These are phyloP conservation scores for Diaporthe longicolla DNA, from an alignment of 2,329 filamentous ascomycete species.

Conservation along the genomic window DNA sequence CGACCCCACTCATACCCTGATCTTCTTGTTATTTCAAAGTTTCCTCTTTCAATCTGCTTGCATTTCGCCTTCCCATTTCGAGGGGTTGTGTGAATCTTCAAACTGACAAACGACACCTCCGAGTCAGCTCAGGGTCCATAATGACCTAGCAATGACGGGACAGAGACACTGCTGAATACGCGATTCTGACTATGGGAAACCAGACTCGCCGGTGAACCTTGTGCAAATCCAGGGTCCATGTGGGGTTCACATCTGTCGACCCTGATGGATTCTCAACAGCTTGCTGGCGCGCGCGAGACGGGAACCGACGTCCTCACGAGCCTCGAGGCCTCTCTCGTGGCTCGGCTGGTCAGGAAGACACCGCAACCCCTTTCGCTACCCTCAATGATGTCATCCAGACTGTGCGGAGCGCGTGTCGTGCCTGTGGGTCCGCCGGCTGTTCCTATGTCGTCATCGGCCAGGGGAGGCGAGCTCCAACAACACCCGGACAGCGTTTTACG, in stretches of 20 bases:
- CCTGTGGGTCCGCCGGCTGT: constrained; percentile 1
- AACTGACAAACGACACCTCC: neutral
- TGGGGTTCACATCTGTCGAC: neutral
- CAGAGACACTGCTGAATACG: constrained; percentile 1
- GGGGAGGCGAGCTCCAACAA: neutral
- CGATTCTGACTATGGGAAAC: neutral
- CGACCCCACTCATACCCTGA: neutral
- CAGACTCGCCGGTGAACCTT: constrained; percentile 10
- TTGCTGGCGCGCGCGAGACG: neutral
- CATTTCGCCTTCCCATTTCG: neutral
- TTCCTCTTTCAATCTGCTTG: neutral
- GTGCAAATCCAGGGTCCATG: constrained; percentile 25
- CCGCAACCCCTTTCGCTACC: neutral
- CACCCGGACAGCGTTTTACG: neutral
- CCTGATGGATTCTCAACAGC: neutral
- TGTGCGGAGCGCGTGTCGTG: constrained; percentile 10
- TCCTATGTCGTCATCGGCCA: constrained; percentile 20
- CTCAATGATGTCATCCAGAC: constrained; percentile 19
- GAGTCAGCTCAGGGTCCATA: constrained; percentile 16
- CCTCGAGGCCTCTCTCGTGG: neutral
- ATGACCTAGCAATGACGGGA: constrained; percentile 28
- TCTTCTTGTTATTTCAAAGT: neutral
- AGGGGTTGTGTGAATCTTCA: neutral
- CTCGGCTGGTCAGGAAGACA: neutral
- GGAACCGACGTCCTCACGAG: neutral